Evolutionary conservation across 2,329 filamentous ascomycete genomes (phyloP).

Genomic region (Penicillium italicum): DNA sequence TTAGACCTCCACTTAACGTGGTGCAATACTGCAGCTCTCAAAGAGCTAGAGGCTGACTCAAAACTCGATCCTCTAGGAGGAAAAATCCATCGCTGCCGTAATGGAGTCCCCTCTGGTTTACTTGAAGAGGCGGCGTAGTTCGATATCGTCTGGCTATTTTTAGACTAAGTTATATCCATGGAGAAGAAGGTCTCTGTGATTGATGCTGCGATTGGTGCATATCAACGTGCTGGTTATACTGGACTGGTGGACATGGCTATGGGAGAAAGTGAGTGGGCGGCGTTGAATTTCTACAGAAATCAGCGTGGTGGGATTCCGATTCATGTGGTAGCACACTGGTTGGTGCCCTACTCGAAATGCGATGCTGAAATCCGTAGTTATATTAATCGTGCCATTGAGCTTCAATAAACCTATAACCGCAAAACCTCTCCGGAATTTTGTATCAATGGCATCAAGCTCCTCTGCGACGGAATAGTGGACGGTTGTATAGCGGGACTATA

Average conservation of each 20-base stretch:
- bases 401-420: constrained; percentile 41
- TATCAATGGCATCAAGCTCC: constrained; percentile 49
- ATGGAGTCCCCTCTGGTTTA: constrained; percentile 44
- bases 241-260: constrained; percentile 52
- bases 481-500: constrained; percentile 34
- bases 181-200: constrained; percentile 44
- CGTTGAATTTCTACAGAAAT: constrained; percentile 36
- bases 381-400: constrained; percentile 46
- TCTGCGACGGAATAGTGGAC: constrained; percentile 51
- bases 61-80: constrained; percentile 46
- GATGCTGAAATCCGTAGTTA: constrained; percentile 41
- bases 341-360: constrained; percentile 42
- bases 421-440: constrained; percentile 42
- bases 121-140: constrained; percentile 47
- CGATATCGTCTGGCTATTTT: constrained; percentile 48
- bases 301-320: constrained; percentile 34
- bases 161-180: constrained; percentile 40
- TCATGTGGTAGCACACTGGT: constrained; percentile 48
- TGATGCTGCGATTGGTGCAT: constrained; percentile 42
- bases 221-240: constrained; percentile 47
- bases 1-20: constrained; percentile 51
- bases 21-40: constrained; percentile 48
- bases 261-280: constrained; percentile 48
- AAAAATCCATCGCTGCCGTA: constrained; percentile 42
- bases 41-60: constrained; percentile 43